Evolutionary conservation across 371 early-diverging fungal species (phyloP), one percentile per base, ranked within the genome.

Genomic region (Zychaea mexicana): DNA sequence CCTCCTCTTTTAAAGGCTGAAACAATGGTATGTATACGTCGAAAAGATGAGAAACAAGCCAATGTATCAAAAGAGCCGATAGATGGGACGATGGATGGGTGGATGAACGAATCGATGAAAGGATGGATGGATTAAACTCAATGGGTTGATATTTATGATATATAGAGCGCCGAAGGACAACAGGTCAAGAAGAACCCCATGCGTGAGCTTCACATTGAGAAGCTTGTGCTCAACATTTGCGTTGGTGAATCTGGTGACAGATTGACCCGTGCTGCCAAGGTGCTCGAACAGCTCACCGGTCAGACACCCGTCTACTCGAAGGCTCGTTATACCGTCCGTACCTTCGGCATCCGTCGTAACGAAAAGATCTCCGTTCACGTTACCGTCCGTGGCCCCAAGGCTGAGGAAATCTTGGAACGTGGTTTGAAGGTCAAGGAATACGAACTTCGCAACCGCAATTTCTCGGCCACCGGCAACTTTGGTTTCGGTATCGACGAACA

Each of bases 401-500:
- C 80, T 56, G 80, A 80, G 84, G 98, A 99, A 84, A 97, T 99
- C 79, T 88, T 99, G 49, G 97, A 98, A 88, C 96, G 97, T 76
- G 99, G 98, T 66, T 85, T 99, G 68, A 99, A 98, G 93, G 99
- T 99, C 76, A 98, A 98, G 93, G 99, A 99, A 87, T 99, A 96
- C 90, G 99, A 99, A 88, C 89, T 99, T 57, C 88, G 87, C 77
- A 83, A 85, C 61, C 79, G 87, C 78, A 98, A 98, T 94, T 99
- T 99, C 89, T 97, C 97, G 28, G 90, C 79, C 57, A 98, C 95
- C 68, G 99, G 99, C 66, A 98, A 98, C 93, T 99, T 99, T 78
- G 99, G 99, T 72, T 99, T 99, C 90, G 99, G 99, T 94, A 95
- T 99, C 88, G 93, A 98, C 76, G 99, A 99, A 89, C 99, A 99